Evolutionary conservation across 164 flowering plant genomes (phyloP).

Genomic region (Magnolia changhungtana): DNA sequence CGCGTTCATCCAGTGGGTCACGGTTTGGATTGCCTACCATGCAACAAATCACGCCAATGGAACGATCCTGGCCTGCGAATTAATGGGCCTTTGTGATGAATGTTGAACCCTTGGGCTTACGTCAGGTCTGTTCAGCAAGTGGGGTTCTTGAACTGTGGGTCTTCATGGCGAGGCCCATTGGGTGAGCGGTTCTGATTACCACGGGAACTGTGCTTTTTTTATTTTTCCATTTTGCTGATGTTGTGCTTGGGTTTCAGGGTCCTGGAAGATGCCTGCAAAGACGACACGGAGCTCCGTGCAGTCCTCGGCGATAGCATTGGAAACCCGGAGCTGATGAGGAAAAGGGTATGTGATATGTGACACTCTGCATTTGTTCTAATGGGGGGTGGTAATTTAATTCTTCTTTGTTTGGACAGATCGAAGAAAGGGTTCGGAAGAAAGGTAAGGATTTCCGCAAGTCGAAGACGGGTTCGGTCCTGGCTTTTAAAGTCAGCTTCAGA

Average conservation of each 20-base stretch:
- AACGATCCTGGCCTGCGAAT: too few species aligned
- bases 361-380: not conserved
- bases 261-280: constrained; percentile 72
- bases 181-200: not conserved
- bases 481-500: constrained; percentile 95
- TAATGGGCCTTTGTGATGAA: too few species aligned
- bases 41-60: too few species aligned
- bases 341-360: constrained; percentile 34
- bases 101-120: too few species aligned
- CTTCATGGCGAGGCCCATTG: not conserved
- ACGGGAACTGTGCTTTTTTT: not conserved
- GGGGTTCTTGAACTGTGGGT: too few species aligned
- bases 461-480: constrained; percentile 79
- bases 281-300: constrained; percentile 73
- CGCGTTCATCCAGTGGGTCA: too few species aligned
- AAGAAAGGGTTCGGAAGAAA: constrained; percentile 70
- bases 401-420: constrained; percentile 35
- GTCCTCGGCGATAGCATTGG: constrained; percentile 93
- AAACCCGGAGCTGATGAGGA: constrained; percentile 86
- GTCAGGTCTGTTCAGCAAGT: too few species aligned
- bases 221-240: not conserved
- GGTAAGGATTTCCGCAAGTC: constrained; percentile 65
- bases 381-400: not conserved
- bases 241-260: constrained; percentile 36
- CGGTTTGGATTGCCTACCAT: too few species aligned